These are phyloP conservation scores for Pisolithus thermaeus DNA, from an alignment of 1,284 basidiomycete species.

Conservation along the genomic window DNA sequence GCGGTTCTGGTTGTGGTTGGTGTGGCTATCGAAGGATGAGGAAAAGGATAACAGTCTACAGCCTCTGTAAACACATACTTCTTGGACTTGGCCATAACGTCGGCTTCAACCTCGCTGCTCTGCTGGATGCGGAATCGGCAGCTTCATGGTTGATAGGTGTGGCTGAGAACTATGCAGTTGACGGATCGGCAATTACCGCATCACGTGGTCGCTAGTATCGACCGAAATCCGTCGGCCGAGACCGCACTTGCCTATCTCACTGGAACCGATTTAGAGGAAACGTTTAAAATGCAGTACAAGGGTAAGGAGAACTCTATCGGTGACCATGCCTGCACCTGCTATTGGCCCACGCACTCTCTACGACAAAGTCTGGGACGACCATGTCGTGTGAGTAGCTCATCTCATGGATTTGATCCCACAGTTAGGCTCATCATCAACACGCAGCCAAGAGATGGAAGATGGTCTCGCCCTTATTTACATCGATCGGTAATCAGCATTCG, in stretches of 20 bases:
- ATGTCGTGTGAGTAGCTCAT: conserved; percentile 66
- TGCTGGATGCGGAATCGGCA: neutral
- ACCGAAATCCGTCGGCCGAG: neutral
- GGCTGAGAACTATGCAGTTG: conserved; percentile 41
- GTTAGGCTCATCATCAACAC: conserved; percentile 12
- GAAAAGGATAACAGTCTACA: neutral
- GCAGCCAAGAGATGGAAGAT: conserved; percentile 70
- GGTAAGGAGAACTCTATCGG: neutral
- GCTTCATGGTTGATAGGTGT: conserved; percentile 16
- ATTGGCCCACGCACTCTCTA: conserved; percentile 77
- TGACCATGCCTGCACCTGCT: conserved; percentile 50
- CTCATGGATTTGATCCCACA: conserved; percentile 4
- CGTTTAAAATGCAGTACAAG: too few relatives aligned
- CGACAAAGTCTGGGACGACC: conserved; percentile 96
- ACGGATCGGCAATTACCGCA: conserved; percentile 18
- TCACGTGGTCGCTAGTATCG: conserved; percentile 7
- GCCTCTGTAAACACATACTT: conserved; percentile 43
- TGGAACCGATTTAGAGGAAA: too few relatives aligned
- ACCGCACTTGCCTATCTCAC: neutral
- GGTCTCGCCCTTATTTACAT: conserved; percentile 90
- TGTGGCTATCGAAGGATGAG: conserved; percentile 48
- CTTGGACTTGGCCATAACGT: conserved; percentile 77
- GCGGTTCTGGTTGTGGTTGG: conserved; percentile 90
- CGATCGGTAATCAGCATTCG: conserved; percentile 57
- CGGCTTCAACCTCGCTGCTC: conserved; percentile 28